Evolutionary conservation across 352 stramenopile genomes (phyloP).

Genomic region (Plasmopara viticola): DNA sequence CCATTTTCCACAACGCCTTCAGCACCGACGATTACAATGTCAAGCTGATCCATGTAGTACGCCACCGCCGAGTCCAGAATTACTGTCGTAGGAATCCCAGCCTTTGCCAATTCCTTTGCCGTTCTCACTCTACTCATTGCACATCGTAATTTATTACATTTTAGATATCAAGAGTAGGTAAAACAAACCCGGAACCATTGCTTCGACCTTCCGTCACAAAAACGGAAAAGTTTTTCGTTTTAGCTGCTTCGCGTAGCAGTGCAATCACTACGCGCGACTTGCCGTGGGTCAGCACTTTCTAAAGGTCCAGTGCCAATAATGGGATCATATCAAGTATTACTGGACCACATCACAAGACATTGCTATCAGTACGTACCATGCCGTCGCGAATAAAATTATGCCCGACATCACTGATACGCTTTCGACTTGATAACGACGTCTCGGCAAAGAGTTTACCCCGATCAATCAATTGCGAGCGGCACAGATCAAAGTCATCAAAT

Average conservation of each 20-base stretch:
- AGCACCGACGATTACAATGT: constrained; percentile 94
- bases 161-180: constrained; percentile 1
- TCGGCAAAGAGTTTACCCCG: constrained; percentile 90
- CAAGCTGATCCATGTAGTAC: constrained; percentile 94
- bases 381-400: constrained; percentile 94
- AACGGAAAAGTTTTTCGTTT: constrained; percentile 92
- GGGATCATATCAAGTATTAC: neutral
- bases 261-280: constrained; percentile 89
- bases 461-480: constrained; percentile 87
- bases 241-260: constrained; percentile 86
- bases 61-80: constrained; percentile 94
- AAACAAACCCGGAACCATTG: constrained; percentile 81
- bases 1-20: constrained; percentile 97
- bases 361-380: constrained; percentile 40
- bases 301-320: constrained; percentile 2
- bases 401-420: constrained; percentile 90
- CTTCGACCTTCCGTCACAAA: constrained; percentile 91
- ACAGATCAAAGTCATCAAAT: constrained; percentile 91
- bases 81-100: constrained; percentile 92
- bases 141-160: neutral
- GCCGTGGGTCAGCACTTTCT: constrained; percentile 92
- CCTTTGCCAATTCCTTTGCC: constrained; percentile 75
- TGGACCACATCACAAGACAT: neutral
- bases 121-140: constrained; percentile 38
- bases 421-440: constrained; percentile 87